These are phyloP conservation scores for Dactylellina leptospora DNA, from an alignment of 2,329 filamentous ascomycete genomes.

Conservation along the genomic window DNA sequence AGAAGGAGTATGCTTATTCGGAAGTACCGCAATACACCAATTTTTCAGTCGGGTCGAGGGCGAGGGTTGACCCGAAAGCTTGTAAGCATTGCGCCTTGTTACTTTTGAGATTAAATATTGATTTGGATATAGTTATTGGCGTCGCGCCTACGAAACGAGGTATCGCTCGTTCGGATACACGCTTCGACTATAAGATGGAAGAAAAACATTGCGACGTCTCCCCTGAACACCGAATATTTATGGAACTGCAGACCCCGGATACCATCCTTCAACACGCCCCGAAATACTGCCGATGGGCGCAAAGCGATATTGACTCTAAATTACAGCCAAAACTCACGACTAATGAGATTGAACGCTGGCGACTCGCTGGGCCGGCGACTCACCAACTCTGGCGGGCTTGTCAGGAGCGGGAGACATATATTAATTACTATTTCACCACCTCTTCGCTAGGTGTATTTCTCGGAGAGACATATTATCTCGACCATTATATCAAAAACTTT, in stretches of 20 bases:
- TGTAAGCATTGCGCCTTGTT: constrained; percentile 27
- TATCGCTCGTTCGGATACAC: constrained; percentile 28
- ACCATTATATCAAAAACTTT: constrained; percentile 36
- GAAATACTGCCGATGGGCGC: constrained; percentile 40
- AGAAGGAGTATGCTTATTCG: constrained; percentile 7
- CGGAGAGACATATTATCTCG: constrained; percentile 41
- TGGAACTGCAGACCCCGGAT: constrained; percentile 22
- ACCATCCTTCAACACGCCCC: constrained; percentile 28
- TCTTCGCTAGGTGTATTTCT: constrained; percentile 36
- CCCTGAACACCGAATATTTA: constrained; percentile 18
- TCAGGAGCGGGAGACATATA: constrained; percentile 17
- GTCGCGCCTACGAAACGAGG: constrained; percentile 24
- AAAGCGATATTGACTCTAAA: constrained; percentile 26
- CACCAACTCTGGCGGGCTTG: constrained; percentile 32
- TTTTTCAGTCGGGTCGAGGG: constrained; percentile 39
- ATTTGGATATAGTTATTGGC: constrained; percentile 22
- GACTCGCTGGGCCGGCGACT: constrained; percentile 26
- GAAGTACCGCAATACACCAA: constrained; percentile 42
- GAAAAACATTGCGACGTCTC: constrained; percentile 37
- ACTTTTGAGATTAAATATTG: neutral
- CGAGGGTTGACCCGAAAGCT: constrained; percentile 34
- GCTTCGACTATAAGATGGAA: constrained; percentile 42
- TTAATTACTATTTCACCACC: constrained; percentile 44
- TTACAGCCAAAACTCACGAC: constrained; percentile 24
- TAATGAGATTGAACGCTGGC: constrained; percentile 38